Conservation (phyloP, 192 early-diverging fungal species). For the Entomortierella chlamydospora region DNA sequence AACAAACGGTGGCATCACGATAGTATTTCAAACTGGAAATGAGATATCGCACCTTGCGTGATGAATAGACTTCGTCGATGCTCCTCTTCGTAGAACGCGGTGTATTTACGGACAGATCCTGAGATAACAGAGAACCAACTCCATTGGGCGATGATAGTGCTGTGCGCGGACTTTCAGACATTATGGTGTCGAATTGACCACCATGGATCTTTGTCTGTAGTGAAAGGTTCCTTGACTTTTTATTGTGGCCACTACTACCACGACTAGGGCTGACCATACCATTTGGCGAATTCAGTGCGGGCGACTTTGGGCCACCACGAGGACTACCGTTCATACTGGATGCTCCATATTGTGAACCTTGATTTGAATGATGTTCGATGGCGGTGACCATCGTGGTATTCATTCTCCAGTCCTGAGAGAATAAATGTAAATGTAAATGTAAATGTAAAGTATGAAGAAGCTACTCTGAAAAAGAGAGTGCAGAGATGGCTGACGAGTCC, state of each 20-base stretch:
- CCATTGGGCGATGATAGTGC: constrained; percentile 26
- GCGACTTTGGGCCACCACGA: constrained; percentile 27
- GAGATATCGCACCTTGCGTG: constrained; percentile 23
- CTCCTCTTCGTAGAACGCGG: constrained; percentile 34
- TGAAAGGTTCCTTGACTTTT: constrained; percentile 31
- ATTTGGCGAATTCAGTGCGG: constrained; percentile 26
- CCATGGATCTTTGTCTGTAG: constrained; percentile 38
- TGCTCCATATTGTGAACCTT: constrained; percentile 30
- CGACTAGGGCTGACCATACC: constrained; percentile 19
- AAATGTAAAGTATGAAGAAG: too few relatives aligned
- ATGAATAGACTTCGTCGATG: constrained; percentile 12
- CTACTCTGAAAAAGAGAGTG: neutral
- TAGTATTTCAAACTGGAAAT: neutral
- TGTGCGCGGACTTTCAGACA: constrained; percentile 33
- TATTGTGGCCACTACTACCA: constrained; percentile 22
- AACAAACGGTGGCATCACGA: neutral
- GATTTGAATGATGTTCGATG: constrained; percentile 52
- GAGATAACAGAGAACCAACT: too few relatives aligned
- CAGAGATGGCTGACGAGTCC: neutral
- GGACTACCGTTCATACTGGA: constrained; percentile 8
- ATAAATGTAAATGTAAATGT: neutral
- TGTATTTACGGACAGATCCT: constrained; percentile 6
- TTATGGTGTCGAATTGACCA: constrained; percentile 2
- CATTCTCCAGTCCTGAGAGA: constrained; percentile 43
- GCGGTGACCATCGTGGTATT: constrained; percentile 54